Evolutionary conservation across 2,329 filamentous ascomycete genomes (phyloP).

Genomic region (Paecilomyces formosus): DNA sequence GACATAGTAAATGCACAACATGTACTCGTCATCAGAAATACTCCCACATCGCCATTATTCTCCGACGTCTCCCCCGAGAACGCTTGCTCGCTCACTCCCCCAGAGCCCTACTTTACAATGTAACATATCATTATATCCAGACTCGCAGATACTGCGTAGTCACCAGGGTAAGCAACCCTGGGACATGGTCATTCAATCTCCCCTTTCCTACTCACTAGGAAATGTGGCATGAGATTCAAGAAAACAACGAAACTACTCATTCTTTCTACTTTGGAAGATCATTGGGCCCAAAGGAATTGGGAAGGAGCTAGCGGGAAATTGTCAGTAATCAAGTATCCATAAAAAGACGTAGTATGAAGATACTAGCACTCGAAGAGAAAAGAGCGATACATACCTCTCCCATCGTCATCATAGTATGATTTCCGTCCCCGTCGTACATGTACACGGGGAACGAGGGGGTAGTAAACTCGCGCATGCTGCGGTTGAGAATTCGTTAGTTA

Average conservation of each 20-base stretch:
- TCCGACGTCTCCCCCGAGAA: too few relatives aligned
- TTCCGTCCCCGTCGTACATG: constrained; percentile 82
- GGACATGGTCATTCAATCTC: not conserved
- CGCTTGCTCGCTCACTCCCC: too few relatives aligned
- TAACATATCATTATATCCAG: too few relatives aligned
- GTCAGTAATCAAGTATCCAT: not conserved
- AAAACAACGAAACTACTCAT: too few relatives aligned
- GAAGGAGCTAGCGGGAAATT: constrained; percentile 48
- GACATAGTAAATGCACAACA: too few relatives aligned
- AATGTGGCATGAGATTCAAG: not conserved
- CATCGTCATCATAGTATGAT: constrained; percentile 40
- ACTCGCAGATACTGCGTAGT: too few relatives aligned
- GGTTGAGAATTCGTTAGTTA: not conserved
- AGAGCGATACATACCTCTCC: constrained; percentile 25
- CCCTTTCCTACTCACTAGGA: not conserved
- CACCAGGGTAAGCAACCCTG: too few relatives aligned
- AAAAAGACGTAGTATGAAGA: constrained; percentile 1
- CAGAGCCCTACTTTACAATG: too few relatives aligned
- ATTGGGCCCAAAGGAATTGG: constrained; percentile 61
- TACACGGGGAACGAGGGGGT: constrained; percentile 65
- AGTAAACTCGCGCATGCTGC: constrained; percentile 66
- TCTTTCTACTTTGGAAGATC: constrained; percentile 35
- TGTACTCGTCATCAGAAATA: too few relatives aligned
- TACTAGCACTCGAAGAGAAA: not conserved
- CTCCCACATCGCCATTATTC: too few relatives aligned